Base-by-base conservation (phyloP, 805 yeast genomes). In the Sugiyamaella mastotermitis region DNA sequence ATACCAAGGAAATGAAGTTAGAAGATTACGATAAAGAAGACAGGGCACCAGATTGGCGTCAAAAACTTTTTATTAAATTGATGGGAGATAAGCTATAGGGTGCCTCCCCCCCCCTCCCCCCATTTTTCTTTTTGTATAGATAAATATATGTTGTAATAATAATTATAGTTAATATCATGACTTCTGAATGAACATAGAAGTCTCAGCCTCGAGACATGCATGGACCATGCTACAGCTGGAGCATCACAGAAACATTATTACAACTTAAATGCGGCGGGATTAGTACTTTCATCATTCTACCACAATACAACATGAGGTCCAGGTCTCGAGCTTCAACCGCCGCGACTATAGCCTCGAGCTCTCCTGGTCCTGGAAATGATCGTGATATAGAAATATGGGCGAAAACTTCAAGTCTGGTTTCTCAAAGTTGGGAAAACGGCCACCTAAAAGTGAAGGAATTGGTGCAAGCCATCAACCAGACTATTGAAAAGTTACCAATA, bases 11-110 rank as follows among this genome's bases (percentile, higher is more conserved):
- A 33, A 65, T 87, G 45, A 63, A 64, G 4, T 56, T 80, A 38
- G 62, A 68, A n/a, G 87, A 82, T 55, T 85, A 82, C 52, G 66
- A 70, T 10, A 59, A 69, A 5, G 75, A 75, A 35, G 81, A 79
- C 31, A 69, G 94, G 50, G 62, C 71, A 31, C 75, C 83, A 30
- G 68, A 80, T 33, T 61, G 64, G 33, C 32, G 51, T 27, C 53
- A 54, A 37, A 42, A 45, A 31, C 38, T 46, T 18, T 55, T 56
- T 38, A 50, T 55, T 33, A 42, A 48, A 24, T 31, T 43, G 25
- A 46, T 55, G 45, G 59, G 60, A 22, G 58, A 55, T 41, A 53
- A 49, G 39, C 37, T 56, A 48, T 56, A 42, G n/a, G n/a, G n/a
- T n/a, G n/a, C n/a, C n/a, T n/a, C 33, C 11, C 24, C 4, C 9